These are phyloP conservation scores for Aspergillus chevalieri DNA, from an alignment of 2,329 filamentous ascomycete species.

Conservation along the genomic window DNA sequence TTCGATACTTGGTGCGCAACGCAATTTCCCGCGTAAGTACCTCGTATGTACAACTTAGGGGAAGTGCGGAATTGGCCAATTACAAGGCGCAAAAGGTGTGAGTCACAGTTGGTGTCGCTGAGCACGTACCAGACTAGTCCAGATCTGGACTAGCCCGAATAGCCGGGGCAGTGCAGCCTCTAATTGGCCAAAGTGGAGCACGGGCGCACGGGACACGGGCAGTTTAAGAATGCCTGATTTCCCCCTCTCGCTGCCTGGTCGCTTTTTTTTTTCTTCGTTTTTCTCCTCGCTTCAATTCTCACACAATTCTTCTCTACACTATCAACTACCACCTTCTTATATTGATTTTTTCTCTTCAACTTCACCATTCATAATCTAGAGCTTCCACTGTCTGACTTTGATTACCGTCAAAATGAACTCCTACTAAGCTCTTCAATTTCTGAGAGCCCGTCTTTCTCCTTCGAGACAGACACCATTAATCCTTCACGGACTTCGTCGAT, in stretches of 20 bases:
- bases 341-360: constrained; percentile 3
- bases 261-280: constrained; percentile 13
- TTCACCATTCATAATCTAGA: constrained; percentile 10
- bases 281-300: constrained; percentile 9
- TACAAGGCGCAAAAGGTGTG: constrained; percentile 14
- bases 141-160: constrained; percentile 4
- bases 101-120: constrained; percentile 32
- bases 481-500: constrained; percentile 23
- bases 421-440: constrained; percentile 31
- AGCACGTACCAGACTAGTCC: constrained; percentile 4
- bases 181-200: constrained; percentile 19
- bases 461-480: constrained; percentile 38
- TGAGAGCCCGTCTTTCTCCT: constrained; percentile 30
- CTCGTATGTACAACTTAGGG: no score
- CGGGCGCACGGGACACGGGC: constrained; percentile 15
- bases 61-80: constrained; percentile 21
- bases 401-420: constrained; percentile 32
- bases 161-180: constrained; percentile 7
- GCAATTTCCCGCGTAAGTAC: no score
- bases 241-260: constrained; percentile 31
- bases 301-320: constrained; percentile 2
- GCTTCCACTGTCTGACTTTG: constrained; percentile 13
- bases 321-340: constrained; percentile 2
- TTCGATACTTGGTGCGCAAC: no score
- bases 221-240: constrained; percentile 36